phyloP scores from a whole-genome alignment of 2,329 filamentous ascomycete species.

The Hypoxylon sp. region DNA sequence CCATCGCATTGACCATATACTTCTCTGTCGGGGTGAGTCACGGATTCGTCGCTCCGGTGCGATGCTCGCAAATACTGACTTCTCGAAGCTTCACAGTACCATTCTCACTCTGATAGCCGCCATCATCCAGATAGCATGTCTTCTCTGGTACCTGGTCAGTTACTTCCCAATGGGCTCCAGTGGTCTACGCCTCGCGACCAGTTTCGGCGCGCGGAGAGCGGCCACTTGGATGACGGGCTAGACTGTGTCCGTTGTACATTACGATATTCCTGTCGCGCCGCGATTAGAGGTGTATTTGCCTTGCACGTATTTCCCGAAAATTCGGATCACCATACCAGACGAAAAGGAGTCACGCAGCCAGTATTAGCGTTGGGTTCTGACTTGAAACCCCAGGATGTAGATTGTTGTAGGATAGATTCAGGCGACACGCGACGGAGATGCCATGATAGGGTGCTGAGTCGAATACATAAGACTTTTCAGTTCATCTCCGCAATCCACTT shows the following conservation, averaged over 20 bases:
- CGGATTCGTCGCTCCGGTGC: neutral
- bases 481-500: neutral
- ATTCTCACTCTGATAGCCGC: constrained; percentile 85
- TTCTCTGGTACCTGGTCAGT: constrained; percentile 93
- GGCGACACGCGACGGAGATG: neutral
- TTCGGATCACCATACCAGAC: constrained; percentile 1
- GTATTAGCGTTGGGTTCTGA: neutral
- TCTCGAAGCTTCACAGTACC: constrained; percentile 76
- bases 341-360: neutral
- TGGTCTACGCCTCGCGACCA: constrained; percentile 84
- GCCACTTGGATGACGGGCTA: constrained; percentile 87
- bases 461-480: neutral
- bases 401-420: constrained; percentile 1
- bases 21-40: constrained; percentile 88
- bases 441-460: neutral
- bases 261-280: constrained; percentile 11
- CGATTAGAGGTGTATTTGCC: constrained; percentile 5
- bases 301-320: neutral
- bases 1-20: constrained; percentile 87
- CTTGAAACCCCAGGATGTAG: neutral
- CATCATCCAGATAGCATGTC: constrained; percentile 80
- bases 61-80: constrained; percentile 33
- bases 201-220: constrained; percentile 84
- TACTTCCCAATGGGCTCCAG: constrained; percentile 98
- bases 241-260: constrained; percentile 27